Evolutionary conservation across 805 yeast species (phyloP), one percentile per base, ranked within the genome.

Genomic region (Hyphopichia homilentoma): DNA sequence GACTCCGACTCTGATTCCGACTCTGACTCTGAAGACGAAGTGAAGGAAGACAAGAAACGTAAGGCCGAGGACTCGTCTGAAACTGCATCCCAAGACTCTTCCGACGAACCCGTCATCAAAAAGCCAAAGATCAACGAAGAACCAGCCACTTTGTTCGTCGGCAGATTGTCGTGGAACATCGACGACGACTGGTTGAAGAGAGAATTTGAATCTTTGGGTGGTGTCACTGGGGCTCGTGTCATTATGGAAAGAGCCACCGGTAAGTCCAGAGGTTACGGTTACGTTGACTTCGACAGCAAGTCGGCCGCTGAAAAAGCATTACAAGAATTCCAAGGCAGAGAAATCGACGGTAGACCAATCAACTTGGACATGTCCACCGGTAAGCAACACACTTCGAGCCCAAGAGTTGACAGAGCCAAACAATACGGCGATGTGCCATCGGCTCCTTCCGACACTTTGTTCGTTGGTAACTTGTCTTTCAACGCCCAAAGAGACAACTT

Each of bases 241-340:
- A 86, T 93, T 60, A 78, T 80, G 65, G 97, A 93, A 67, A 84
- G 93, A 69, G 84, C 83, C 41, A 77, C 94, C 39, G 93, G 89
- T 51, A 84, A 86, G 69, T 87, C 96, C 35, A 82, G 90, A 75
- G 98, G 98, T 63, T 90, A 85, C 75, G 95, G 95, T 61, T 93
- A 93, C 69, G 96, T 93, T 62, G 98, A 93, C 61, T 93, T 93
- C 57, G 87, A 78, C 50, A 65, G 73, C 52, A 78, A 77, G 54
- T 75, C 76, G 17, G 70, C 70, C 40, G 98, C 97, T 47, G 88
- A 86, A 62, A 82, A 81, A 64, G 97, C 97, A 7, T 62, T 90
- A 40, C 69, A 70, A 41, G 85, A 81, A 59, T 75, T 73, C 77
- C 95, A 88, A 68, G 97, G 95, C 57, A 79, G 74, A 59, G 97